Base-by-base conservation (phyloP, 495 filamentous ascomycete genomes). In the Tetracladium marchalianum region DNA sequence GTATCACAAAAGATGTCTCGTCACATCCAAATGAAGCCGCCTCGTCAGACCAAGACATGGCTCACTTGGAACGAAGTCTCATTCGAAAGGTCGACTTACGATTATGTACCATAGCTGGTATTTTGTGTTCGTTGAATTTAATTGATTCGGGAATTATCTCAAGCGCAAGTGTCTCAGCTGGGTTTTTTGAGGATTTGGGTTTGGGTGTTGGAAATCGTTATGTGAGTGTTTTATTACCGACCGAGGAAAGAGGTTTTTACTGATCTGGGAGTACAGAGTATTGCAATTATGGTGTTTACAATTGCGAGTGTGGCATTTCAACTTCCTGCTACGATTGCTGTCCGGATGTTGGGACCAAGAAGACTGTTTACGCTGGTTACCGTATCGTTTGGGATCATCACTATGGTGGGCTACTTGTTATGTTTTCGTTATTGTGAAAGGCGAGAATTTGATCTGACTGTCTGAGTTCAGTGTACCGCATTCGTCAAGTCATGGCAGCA, bases 231-330 rank as follows among this genome's bases (percentile, higher is more conserved):
- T 11, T 7, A 22, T 19, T 0, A 18, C 9, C 24, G 11, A 27
- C 27, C 9, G 27, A 1, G 13, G 4, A 24, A 32, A 40, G 22
- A 51, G 5, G 2, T 38, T 24, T 11, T 22, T 1, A 34, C 37
- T 51, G 16, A 39, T 50, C 81, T 80, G 10, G 77, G 77, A 15
- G 71, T 78, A 15, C 85, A 82, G 60, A 82, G 77, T 8, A 74
- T 87, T 12, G 70, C 80, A 19, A 88, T 90, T 43, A 82, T 90
- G 62, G 84, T 87, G 57, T 87, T 86, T 65, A 87, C 84, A 22
- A 71, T 87, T 47, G 71, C 81, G 11, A 82, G 77, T 58, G 83
- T 90, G 37, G 71, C 73, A 17, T 87, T 85, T 54, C 84, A 90
- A 57, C 66, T 90, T 12, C 84, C 85, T 0, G 80, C 77, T 24